These are phyloP conservation scores for Penicillium subrubescens DNA, from an alignment of 495 filamentous ascomycete species.

Conservation along the genomic window DNA sequence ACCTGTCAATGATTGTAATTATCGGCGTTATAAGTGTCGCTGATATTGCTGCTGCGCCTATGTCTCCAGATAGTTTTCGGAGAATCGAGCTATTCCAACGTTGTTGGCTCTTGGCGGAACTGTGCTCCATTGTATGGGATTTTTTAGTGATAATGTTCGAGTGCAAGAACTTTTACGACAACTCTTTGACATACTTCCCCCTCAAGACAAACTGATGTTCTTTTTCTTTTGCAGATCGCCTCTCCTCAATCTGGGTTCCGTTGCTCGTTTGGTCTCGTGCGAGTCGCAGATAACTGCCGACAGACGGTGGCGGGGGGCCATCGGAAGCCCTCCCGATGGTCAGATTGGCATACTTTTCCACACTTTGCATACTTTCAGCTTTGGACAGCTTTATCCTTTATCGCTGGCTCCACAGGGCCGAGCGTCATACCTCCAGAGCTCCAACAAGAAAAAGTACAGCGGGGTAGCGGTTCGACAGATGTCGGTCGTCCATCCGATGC, in stretches of 20 bases:
- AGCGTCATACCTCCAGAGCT: conserved; percentile 7
- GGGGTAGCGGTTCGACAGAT: conserved; percentile 6
- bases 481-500: conserved; percentile 12
- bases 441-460: not conserved
- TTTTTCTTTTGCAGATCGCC: not conserved
- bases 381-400: not conserved
- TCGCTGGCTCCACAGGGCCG: conserved; percentile 2
- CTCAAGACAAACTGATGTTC: not conserved
- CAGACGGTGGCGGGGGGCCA: not conserved
- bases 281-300: not conserved
- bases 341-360: not conserved
- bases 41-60: conserved; percentile 33
- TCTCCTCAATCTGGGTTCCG: not conserved
- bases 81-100: conserved; percentile 13
- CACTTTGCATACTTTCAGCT: not conserved
- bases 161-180: not conserved
- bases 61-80: conserved; percentile 27
- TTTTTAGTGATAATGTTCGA: not conserved
- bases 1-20: conserved; percentile 40
- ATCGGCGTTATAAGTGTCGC: conserved; percentile 34
- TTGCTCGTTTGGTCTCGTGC: not conserved
- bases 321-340: conserved; percentile 14
- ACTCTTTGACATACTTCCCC: no score
- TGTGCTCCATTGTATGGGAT: conserved; percentile 17
- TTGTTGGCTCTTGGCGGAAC: conserved; percentile 7